Evolutionary conservation across 2,329 filamentous ascomycete species (phyloP), one percentile per base, ranked within the genome.

Genomic region (Colletotrichum scovillei): DNA sequence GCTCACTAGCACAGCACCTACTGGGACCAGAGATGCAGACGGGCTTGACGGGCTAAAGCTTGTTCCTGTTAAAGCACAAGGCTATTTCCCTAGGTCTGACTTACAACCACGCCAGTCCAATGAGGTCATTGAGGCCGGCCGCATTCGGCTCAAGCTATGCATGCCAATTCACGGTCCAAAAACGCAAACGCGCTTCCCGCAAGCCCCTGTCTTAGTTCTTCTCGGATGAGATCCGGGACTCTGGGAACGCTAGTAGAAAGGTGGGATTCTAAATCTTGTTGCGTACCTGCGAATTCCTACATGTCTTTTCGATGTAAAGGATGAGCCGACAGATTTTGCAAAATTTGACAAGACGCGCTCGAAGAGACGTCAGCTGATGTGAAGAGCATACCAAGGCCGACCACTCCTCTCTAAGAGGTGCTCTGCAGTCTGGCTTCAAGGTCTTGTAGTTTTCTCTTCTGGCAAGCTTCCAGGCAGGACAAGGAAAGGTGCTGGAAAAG

Each of bases 21-120:
- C 11, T 5, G 3, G 4, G 19, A 19, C n/a, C 4, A 19, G 42
- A 4, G 19, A 49, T 49, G 14, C 24, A 59, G 35, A 6, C 19
- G 49, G 46, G 5, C 5, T 6, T 38, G n/a, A n/a, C n/a, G 26
- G 35, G 46, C 69, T 49, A 19, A 62, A 68, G 63, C 64, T 63
- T 68, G 62, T 52, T n/a, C 7, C 35, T 28, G 22, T 42, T 12
- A 56, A 12, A n/a, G 19, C 19, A 49, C 8, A 19, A 49, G 42
- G 8, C 42, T 38, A 16, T 24, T 26, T n/a, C 24, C 46, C 11
- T n/a, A 30, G 28, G 35, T 16, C 67, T 65, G 38, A 58, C 16
- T 28, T 49, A 14, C 30, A 30, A 24, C 26, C 19, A 57, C 22
- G n/a, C 11, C 56, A 32, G 14, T 22, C 63, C 46, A 67, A 56